phyloP scores from a whole-genome alignment of 345 rosid species.

The Pelargonium nanum region DNA sequence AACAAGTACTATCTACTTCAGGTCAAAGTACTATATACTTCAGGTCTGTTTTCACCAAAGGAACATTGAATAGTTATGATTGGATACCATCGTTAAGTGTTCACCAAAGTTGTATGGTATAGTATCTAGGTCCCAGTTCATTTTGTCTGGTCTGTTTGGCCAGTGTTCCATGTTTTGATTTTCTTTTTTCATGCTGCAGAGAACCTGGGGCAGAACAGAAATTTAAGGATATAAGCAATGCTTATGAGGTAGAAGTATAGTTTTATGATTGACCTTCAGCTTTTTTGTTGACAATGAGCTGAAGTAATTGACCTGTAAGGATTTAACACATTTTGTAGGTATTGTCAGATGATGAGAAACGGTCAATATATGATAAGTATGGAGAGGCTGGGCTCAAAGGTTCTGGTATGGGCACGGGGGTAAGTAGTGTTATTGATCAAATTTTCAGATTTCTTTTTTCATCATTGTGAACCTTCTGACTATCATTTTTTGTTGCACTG shows the following conservation, averaged over 20 bases:
- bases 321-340: slow-evolving; percentile 40
- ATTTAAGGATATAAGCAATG: slow-evolving; percentile 96
- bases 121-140: background rate
- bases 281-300: background rate
- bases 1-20: too few species aligned
- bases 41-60: too few species aligned
- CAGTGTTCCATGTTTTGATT: slow-evolving; percentile 1
- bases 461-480: background rate
- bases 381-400: slow-evolving; percentile 99
- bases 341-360: slow-evolving; percentile 89
- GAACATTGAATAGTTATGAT: background rate
- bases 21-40: too few species aligned
- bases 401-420: slow-evolving; percentile 96
- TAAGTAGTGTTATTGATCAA: slow-evolving; percentile 23
- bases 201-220: slow-evolving; percentile 85
- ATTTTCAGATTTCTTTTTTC: background rate
- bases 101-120: background rate
- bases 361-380: slow-evolving; percentile 83
- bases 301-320: slow-evolving; percentile 8
- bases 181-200: slow-evolving; percentile 30
- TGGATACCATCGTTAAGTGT: background rate
- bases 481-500: background rate
- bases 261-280: slow-evolving; percentile 4
- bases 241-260: slow-evolving; percentile 67
- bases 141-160: background rate